Base-by-base conservation (phyloP, 2,329 filamentous ascomycete genomes). In the Dendryphion nanum region DNA sequence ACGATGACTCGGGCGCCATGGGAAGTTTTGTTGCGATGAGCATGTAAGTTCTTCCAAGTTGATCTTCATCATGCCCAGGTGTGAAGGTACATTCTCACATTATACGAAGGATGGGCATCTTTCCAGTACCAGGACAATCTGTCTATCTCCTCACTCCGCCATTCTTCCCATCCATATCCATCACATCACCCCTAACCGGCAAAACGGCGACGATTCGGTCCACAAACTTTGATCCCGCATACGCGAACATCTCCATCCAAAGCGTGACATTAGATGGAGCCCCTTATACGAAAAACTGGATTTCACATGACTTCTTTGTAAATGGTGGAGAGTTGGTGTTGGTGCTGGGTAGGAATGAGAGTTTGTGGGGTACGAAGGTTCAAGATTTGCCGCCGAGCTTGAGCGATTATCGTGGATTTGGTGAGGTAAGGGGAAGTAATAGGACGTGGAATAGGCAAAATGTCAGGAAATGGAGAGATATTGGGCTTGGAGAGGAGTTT, bases 111-210 rank as follows among this genome's bases (percentile, higher is more conserved):
- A 59, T 72, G 29, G 71, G 71, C 0, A 49, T 71, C 3, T 73
- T 73, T 33, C 71, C 71, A 0, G 72, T 70, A 31, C 68, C 71
- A 1, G 71, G 71, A 0, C 70, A 73, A 35, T 65, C 73, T 41
- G 68, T 74, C 12, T 74, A 73, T 37, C 62, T 73, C 35, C 71
- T 74, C 40, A 70, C 61, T 6, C 66, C 71, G 7, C 70, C 71
- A 0, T 73, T 71, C 51, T 73, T 73, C 47, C 57, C 64, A 38
- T 49, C 51, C 19, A 55, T 70, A 16, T 57, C 50, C 23, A 55
- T 70, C 30, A 64, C 46, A 6, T 65, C 63, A 20, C 59, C 64
- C 6, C 40, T 62, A 4, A 69, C 66, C 0, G 57, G 58, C 4
- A 64, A 65, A 33, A 65, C 53, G 3, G 67, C 68, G 1, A 64